phyloP scores from a whole-genome alignment of 148 eudicot genomes.

The Silene latifolia region DNA sequence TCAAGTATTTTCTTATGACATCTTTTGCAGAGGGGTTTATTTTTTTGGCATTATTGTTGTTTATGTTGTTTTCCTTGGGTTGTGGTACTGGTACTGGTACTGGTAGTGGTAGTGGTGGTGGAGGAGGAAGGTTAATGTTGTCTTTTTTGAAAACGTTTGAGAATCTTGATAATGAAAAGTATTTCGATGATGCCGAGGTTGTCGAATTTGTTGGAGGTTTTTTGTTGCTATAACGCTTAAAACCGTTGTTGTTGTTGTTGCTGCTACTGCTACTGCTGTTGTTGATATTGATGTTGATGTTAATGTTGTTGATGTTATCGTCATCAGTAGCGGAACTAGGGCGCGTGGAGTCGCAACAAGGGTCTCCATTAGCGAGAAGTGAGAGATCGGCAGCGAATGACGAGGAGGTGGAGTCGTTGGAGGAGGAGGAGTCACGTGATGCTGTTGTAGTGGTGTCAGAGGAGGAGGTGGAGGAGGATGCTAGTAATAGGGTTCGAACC shows the following conservation, averaged over 20 bases:
- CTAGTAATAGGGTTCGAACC: conserved; percentile 61
- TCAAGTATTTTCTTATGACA: conserved; percentile 65
- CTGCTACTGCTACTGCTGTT: too few relatives aligned
- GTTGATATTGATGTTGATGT: background rate
- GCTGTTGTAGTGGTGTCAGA: conserved; percentile 47
- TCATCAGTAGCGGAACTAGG: conserved; percentile 65
- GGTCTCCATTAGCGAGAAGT: conserved; percentile 51
- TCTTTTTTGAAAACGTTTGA: conserved; percentile 64
- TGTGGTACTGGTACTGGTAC: background rate
- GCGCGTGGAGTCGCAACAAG: conserved; percentile 59
- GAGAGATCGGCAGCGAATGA: conserved; percentile 39
- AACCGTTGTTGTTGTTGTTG: background rate
- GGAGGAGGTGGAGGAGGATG: conserved; percentile 56
- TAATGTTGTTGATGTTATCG: conserved; percentile 22
- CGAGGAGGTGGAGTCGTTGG: conserved; percentile 46
- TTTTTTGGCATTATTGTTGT: conserved; percentile 23
- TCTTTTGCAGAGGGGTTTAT: conserved; percentile 62
- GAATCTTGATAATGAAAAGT: conserved; percentile 66
- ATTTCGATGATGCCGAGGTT: conserved; percentile 28
- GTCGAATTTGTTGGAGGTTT: conserved; percentile 15
- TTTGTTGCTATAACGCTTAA: background rate
- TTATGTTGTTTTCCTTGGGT: background rate
- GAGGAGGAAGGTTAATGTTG: background rate
- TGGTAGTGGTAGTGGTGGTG: too few relatives aligned
- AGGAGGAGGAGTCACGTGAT: conserved; percentile 44